Base-by-base conservation (phyloP, 345 rosid species). In the Noccaea bulbosa region DNA sequence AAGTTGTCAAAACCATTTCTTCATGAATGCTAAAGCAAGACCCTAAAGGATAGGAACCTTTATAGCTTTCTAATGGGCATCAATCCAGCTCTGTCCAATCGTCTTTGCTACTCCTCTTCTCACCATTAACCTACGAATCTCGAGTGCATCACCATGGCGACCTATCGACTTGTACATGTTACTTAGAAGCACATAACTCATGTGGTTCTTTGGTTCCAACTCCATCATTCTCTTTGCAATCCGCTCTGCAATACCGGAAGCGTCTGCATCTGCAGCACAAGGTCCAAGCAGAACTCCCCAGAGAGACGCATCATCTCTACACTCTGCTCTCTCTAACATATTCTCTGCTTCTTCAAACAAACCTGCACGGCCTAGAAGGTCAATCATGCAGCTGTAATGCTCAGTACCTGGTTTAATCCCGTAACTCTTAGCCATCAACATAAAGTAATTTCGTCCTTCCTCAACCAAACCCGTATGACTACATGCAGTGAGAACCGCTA, bases 211-310 rank as follows among this genome's bases (percentile, higher is more conserved):
- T 11, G 99, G 95, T 62, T 82, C 78, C 50, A 87, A 72, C 70
- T 79, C 77, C 82, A 91, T 84, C 78, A 87, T 83, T 81, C 82
- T 88, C 85, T 78, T 82, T 14, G 92, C 97, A 7, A 94, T 80
- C 65, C 90, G 86, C 80, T 89, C 99, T 43, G 95, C 96, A 44
- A 81, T 71, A 35, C 62, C 70, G 33, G 69, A 71, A 67, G 87
- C 67, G 50, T 80, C 74, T 39, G 84, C 55, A 74, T 74, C 22
- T 8, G 83, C 73, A 32, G 93, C 76, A 79, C 92, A 94, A 35
- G 97, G 95, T 38, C 99, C 95, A 62, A 91, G 96, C 62, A 93
- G 88, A 71, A 84, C 90, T 51, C 78, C 87, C 99, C 99, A 94
- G 40, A 91, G 83, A 72, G 96, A 85, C 41, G 86, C 81, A 75